Conservation (phyloP, 2,329 filamentous ascomycete species). For the Venturia aucupariae region DNA sequence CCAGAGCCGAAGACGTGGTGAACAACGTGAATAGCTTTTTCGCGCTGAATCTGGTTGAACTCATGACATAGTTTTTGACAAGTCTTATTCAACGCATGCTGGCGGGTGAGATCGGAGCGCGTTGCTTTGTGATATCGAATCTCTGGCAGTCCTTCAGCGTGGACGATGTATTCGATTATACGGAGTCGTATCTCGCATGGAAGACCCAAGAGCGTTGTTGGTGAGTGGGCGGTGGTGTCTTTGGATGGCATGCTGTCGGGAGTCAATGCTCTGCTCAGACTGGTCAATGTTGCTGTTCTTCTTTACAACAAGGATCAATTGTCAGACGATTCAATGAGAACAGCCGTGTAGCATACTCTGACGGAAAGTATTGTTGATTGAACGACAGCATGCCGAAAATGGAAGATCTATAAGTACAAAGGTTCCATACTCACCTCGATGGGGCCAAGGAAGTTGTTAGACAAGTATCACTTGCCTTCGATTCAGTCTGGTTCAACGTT, state of each 20-base stretch:
- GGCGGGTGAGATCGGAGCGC: neutral
- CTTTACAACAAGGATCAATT: neutral
- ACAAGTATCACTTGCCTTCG: neutral
- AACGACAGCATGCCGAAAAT: neutral
- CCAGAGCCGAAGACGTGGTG: neutral
- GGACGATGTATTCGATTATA: slow-evolving; percentile 4
- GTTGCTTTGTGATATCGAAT: neutral
- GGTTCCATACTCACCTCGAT: neutral
- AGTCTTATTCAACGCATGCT: neutral
- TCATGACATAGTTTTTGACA: neutral
- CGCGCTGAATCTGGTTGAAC: slow-evolving; percentile 1
- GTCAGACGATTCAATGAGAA: neutral
- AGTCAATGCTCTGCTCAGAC: neutral
- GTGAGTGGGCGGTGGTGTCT: neutral
- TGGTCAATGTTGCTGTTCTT: neutral
- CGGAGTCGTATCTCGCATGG: neutral
- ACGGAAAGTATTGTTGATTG: neutral
- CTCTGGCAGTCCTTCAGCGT: neutral
- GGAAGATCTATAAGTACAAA: neutral
- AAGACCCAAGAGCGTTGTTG: neutral
- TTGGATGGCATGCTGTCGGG: neutral
- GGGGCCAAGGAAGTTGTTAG: neutral
- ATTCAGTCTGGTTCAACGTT: neutral
- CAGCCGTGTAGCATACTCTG: neutral
- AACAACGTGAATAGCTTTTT: neutral